Base-by-base conservation (phyloP, 192 early-diverging fungal genomes). In the Chytriomyces confervae region DNA sequence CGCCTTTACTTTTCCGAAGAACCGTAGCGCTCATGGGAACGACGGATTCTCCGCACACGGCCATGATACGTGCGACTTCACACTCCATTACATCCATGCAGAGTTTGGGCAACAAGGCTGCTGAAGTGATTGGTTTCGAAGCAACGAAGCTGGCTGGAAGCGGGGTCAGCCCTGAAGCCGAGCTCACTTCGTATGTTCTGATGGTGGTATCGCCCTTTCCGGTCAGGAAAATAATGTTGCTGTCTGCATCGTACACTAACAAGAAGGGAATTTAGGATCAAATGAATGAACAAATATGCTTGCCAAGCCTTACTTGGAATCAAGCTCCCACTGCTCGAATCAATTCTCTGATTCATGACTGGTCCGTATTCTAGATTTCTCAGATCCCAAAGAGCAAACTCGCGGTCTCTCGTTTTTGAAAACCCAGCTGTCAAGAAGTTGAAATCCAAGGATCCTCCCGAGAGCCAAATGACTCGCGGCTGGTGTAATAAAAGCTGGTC, bases 241-340 rank as follows among this genome's bases (percentile, higher is more conserved):
- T 95, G 76, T 97, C 95, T 49, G 88, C 85, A 74, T 97, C 95
- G 64, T 90, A 95, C 9, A 94, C 70, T 72, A 43, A 36, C 36
- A 36, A 36, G 36, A 36, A 36, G 36, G 36, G 36, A 36, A 36
- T 3, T 36, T 36, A 36, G 0, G 36, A 36, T 36, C 36, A 36
- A 36, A 36, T 36, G 36, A 36, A 36, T 36, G 36, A 1, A 36
- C 36, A 36, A 36, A 1, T 36, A 36, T 36, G 36, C 36, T 5
- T n/a, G 20, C 3, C 2, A 57, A 20, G 13, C 53, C 51, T 8
- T 3, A 72, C 70, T n/a, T 36, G 74, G 64, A 64, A 76, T 76
- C 62, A 76, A 66, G 43, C 51, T 36, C 7, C 74, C 74, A 51
- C 7, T 66, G 13, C 46, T 20, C 7, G 74, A 66, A 76, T 76